Percentiles rank a stretch among this genome's conserved stretches.
These are phyloP conservation scores for Corniculantispora saksenae DNA, from an alignment of 2,329 filamentous ascomycete species.

Conservation along the genomic window DNA sequence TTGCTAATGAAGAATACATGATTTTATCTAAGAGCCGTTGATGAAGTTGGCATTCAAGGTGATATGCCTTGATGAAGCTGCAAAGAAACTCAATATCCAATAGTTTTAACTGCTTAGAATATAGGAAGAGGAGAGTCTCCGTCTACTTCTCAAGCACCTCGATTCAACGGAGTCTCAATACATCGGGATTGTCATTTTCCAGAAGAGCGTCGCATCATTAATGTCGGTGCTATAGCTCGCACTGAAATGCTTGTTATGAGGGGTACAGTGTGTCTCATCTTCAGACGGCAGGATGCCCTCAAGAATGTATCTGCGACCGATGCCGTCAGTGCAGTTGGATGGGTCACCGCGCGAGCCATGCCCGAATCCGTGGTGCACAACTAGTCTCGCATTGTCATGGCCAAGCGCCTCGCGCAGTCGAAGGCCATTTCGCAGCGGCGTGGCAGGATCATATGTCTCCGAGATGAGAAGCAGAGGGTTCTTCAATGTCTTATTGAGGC, in stretches of 20 bases:
- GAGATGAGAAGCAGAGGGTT: conserved; percentile 49
- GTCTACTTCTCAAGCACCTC: too few species aligned
- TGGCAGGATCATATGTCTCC: conserved; percentile 52
- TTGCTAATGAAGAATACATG: conserved; percentile 2
- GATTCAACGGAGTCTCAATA: neutral
- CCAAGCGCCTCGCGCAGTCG: conserved; percentile 48
- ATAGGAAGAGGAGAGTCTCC: too few species aligned
- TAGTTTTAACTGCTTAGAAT: too few species aligned
- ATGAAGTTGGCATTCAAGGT: neutral
- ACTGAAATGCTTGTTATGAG: conserved; percentile 48
- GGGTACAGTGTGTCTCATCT: conserved; percentile 47
- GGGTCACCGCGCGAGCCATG: conserved; percentile 45
- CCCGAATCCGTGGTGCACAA: conserved; percentile 52
- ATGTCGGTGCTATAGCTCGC: neutral
- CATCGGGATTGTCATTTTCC: neutral
- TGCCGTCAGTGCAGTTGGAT: conserved; percentile 46
- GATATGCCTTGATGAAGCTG: neutral
- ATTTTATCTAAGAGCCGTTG: neutral
- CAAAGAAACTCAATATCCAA: too few species aligned
- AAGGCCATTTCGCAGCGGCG: conserved; percentile 49
- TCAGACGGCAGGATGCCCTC: conserved; percentile 42
- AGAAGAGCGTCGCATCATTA: neutral
- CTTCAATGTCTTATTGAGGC: conserved; percentile 44
- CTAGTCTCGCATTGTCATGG: conserved; percentile 44
- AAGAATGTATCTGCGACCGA: conserved; percentile 43